A percentile compares a stretch with the other conserved stretches of the same genome.
phyloP scores from a whole-genome alignment of 768 basidiomycete genomes.

The Megacollybia marginata region DNA sequence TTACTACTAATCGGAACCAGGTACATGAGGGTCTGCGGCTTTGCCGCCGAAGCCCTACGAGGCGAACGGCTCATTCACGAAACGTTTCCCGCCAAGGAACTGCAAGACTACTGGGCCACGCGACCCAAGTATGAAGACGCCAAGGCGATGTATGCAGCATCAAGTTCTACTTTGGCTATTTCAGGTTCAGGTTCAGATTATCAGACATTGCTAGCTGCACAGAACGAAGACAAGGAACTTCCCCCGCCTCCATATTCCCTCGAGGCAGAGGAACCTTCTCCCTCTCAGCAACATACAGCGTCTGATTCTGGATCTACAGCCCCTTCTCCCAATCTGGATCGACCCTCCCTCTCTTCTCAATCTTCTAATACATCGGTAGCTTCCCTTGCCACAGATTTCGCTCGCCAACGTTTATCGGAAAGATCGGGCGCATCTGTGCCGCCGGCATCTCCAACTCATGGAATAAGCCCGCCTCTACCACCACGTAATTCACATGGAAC shows the following conservation, averaged over 20 bases:
- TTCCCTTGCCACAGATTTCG: background rate
- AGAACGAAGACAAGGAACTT: constrained; percentile 35
- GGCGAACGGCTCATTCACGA: constrained; percentile 57
- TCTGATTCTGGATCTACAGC: background rate
- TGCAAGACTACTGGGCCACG: constrained; percentile 68
- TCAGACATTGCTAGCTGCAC: constrained; percentile 39
- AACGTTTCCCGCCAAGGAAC: constrained; percentile 60
- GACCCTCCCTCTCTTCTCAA: background rate
- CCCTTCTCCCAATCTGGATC: background rate
- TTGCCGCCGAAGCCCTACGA: constrained; percentile 61
- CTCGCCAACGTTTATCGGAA: constrained; percentile 2
- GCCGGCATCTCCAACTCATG: too few relatives aligned
- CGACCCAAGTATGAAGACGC: constrained; percentile 52
- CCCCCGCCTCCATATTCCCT: constrained; percentile 70
- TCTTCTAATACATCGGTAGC: background rate
- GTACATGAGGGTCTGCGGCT: constrained; percentile 76
- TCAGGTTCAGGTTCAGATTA: constrained; percentile 21
- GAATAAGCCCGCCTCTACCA: too few relatives aligned
- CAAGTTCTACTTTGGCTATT: constrained; percentile 18
- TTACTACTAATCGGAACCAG: constrained; percentile 20
- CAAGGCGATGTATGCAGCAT: constrained; percentile 19
- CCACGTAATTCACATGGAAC: background rate
- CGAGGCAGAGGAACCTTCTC: constrained; percentile 27
- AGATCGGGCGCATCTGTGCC: too few relatives aligned
- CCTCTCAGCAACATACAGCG: background rate